phyloP scores from a whole-genome alignment of 352 stramenopile species.

The Pythium biforme region DNA sequence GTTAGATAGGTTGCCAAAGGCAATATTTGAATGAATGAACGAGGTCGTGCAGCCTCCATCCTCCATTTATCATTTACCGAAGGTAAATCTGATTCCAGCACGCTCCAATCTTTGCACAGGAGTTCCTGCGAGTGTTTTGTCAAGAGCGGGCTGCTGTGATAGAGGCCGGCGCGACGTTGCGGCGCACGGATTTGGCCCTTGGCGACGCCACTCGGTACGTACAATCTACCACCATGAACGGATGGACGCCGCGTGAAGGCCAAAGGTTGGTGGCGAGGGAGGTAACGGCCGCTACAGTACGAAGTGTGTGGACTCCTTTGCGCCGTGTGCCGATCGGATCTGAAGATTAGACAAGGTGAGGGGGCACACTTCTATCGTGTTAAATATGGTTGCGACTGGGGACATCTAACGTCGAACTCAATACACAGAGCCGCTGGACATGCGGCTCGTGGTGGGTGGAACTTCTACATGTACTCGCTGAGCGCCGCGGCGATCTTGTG shows the following conservation, averaged over 20 bases:
- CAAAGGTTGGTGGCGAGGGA: no score
- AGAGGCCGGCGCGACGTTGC: conserved; percentile 2
- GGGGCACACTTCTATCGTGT: conserved; percentile 26
- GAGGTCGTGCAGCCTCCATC: no score
- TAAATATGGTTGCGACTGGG: conserved; percentile 15
- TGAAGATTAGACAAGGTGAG: neutral
- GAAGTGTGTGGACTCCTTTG: no score
- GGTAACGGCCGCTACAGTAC: no score
- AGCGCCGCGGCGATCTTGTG: conserved; percentile 45
- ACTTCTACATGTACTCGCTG: conserved; percentile 47
- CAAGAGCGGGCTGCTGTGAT: neutral
- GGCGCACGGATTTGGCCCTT: neutral
- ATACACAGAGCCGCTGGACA: neutral
- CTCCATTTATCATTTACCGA: neutral
- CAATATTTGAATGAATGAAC: no score
- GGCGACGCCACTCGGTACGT: neutral
- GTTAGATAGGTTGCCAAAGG: no score
- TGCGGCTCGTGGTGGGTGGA: neutral
- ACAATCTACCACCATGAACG: neutral
- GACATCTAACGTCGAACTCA: neutral
- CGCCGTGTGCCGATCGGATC: no score
- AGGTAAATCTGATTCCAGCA: neutral
- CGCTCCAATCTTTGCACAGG: neutral
- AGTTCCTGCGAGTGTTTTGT: neutral
- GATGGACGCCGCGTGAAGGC: no score